Evolutionary conservation across 2,329 filamentous ascomycete species (phyloP).

Genomic region (Fusarium piperis): DNA sequence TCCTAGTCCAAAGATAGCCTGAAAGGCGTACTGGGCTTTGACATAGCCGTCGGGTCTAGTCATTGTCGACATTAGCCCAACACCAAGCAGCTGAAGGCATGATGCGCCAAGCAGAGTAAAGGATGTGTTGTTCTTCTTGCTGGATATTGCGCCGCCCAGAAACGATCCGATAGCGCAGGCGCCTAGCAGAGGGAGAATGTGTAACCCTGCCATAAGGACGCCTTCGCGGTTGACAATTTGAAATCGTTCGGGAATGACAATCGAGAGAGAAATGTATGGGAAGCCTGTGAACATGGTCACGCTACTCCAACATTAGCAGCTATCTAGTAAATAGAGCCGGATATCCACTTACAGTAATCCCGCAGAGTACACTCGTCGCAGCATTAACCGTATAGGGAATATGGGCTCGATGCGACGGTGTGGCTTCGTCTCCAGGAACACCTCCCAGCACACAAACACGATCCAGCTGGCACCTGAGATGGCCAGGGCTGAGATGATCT

Average conservation of each 20-base stretch:
- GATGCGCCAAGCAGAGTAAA: constrained; percentile 60
- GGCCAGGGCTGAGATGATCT: constrained; percentile 60
- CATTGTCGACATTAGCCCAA: constrained; percentile 60
- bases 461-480: constrained; percentile 60
- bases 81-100: constrained; percentile 62
- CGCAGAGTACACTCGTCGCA: constrained; percentile 60
- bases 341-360: constrained; percentile 57
- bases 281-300: constrained; percentile 67
- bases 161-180: constrained; percentile 67
- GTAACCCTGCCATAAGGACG: constrained; percentile 64
- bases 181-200: constrained; percentile 67
- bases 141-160: constrained; percentile 62
- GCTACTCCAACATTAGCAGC: constrained; percentile 46
- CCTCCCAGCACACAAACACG: constrained; percentile 62
- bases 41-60: constrained; percentile 44
- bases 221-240: constrained; percentile 66
- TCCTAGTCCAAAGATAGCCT: constrained; percentile 66
- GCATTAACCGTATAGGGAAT: constrained; percentile 61
- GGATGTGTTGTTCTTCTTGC: constrained; percentile 63
- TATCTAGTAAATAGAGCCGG: neutral
- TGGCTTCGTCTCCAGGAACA: constrained; percentile 51
- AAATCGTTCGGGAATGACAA: constrained; percentile 68
- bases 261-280: constrained; percentile 66
- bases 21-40: constrained; percentile 62
- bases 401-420: constrained; percentile 60